Evolutionary conservation across 2,329 filamentous ascomycete genomes (phyloP), one percentile per base, ranked within the genome.

Genomic region (Pseudodiploospora longispora): DNA sequence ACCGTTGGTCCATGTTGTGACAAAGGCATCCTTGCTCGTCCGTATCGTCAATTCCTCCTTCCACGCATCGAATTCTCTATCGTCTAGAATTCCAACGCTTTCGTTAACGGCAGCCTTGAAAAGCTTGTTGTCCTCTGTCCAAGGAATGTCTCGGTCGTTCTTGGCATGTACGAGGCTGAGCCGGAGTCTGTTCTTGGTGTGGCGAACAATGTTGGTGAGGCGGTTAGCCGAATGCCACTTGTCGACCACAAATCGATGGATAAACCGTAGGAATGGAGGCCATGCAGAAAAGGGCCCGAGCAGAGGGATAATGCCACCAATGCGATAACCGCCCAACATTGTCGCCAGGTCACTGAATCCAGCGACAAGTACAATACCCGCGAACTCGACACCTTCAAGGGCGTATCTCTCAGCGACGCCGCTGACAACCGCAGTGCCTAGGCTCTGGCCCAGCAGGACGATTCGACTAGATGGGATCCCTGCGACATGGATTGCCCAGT

Each of bases 61-160:
- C 60, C 66, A 68, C 3, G 57, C 56, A 3, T 62, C 58, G 40
- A 74, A 71, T 1, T 60, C 59, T 5, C 56, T 59, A 3, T 66
- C 60, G 30, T 64, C 62, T 6, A 67, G 41, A 1, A 55, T 55
- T 5, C 60, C 61, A 3, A 68, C 59, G 2, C 71, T 70, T 37
- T 76, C 75, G 42, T 71, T 72, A 2, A 76, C 76, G 0, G 81
- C 77, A 1, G 75, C 71, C 30, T 67, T 67, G 58, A 86, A 87
- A 2, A 87, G 64, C 51, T 69, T 71, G 53, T 83, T 75, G 36
- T 81, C 80, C 56, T 89, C 82, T 1, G 68, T 74, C 67, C 80
- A 91, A 0, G 86, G 82, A 47, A 97, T 95, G 54, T 95, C 87
- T 47, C 70, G 68, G 59, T 97, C 91, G 56, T 95, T 79, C 43